A percentile compares a stretch with the other conserved stretches of the same genome.
Conservation (phyloP, 305 asterid genomes). For the Solanum hybrid region DNA sequence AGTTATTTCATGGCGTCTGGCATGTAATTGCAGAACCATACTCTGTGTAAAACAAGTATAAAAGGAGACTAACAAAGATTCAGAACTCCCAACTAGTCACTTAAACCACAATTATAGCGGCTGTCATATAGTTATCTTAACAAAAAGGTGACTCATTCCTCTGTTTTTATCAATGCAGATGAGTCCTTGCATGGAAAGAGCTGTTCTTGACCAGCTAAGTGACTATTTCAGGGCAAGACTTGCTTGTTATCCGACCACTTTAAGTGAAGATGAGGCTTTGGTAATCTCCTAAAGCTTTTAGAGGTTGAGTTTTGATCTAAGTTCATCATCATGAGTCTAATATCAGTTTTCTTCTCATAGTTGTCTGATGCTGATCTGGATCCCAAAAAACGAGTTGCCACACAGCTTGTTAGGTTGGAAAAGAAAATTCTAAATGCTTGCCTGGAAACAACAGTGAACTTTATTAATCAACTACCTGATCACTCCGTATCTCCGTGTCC, state of each 20-base stretch:
- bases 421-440: slow-evolving; percentile 75
- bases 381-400: slow-evolving; percentile 80
- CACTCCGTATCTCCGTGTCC: slow-evolving; percentile 81
- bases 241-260: slow-evolving; percentile 70
- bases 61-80: background rate
- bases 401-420: slow-evolving; percentile 78
- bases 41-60: background rate
- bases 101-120: background rate
- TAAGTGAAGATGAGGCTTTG: slow-evolving; percentile 71
- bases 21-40: background rate
- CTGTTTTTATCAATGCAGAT: slow-evolving; percentile 30
- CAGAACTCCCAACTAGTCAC: background rate
- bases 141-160: background rate
- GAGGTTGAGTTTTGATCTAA: background rate
- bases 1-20: background rate
- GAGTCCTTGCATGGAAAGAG: slow-evolving; percentile 91
- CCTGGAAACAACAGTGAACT: slow-evolving; percentile 56
- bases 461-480: slow-evolving; percentile 79
- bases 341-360: slow-evolving; percentile 27
- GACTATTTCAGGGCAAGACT: slow-evolving; percentile 61
- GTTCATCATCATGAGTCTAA: background rate
- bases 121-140: background rate
- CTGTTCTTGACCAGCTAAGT: slow-evolving; percentile 87
- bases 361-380: slow-evolving; percentile 56
- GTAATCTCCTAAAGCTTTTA: slow-evolving; percentile 27